These are phyloP conservation scores for Tubosaeta sp. DNA, from an alignment of 768 basidiomycete genomes.

Conservation along the genomic window DNA sequence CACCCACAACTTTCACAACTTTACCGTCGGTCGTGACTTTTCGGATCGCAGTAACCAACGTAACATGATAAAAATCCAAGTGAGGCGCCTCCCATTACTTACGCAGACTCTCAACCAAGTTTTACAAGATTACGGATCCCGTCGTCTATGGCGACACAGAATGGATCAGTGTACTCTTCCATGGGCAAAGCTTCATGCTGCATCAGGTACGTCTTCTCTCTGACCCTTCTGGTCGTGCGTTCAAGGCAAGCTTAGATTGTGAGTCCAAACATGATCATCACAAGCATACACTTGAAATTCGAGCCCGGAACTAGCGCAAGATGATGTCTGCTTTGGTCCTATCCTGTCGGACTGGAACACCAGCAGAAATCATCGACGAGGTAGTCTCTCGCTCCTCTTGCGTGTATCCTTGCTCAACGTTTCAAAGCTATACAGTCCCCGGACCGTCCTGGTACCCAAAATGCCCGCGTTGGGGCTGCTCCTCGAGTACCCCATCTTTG, in stretches of 20 bases:
- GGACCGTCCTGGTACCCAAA: constrained; percentile 82
- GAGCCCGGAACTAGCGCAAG: constrained; percentile 66
- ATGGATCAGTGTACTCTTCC: constrained; percentile 90
- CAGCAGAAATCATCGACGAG: constrained; percentile 70
- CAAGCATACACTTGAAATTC: constrained; percentile 5
- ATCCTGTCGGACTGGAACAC: constrained; percentile 69
- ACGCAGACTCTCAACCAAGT: neutral
- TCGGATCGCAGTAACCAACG: constrained; percentile 77
- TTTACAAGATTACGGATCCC: constrained; percentile 73
- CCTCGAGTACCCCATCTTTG: constrained; percentile 82
- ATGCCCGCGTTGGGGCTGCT: constrained; percentile 93
- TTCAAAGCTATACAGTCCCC: constrained; percentile 68
- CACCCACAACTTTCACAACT: constrained; percentile 97
- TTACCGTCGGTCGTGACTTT: constrained; percentile 86
- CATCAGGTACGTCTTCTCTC: constrained; percentile 71
- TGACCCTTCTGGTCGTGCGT: constrained; percentile 16
- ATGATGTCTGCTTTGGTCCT: constrained; percentile 92
- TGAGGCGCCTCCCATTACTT: constrained; percentile 22
- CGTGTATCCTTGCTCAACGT: neutral
- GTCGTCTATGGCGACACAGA: constrained; percentile 86
- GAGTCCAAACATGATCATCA: constrained; percentile 10
- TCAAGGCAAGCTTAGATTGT: constrained; percentile 28
- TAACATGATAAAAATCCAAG: constrained; percentile 87
- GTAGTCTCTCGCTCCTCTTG: constrained; percentile 30
- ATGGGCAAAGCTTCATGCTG: constrained; percentile 98